Conservation (phyloP, 352 stramenopile genomes). For the Lagenidium sp. region DNA sequence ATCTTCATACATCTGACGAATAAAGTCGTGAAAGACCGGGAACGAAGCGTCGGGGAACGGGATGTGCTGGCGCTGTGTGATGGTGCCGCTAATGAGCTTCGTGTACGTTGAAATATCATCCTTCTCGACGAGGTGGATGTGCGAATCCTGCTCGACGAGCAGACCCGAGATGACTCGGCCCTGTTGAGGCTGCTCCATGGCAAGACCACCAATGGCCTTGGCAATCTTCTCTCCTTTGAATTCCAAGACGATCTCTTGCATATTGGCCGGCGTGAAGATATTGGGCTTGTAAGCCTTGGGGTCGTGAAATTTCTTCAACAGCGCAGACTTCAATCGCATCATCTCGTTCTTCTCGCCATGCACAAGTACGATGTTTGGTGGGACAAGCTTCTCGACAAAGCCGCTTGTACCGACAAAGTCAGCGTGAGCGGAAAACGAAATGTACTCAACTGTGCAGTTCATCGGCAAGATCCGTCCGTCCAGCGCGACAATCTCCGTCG, state of each 20-base stretch:
- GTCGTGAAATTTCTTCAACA: slow-evolving; percentile 88
- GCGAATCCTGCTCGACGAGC: slow-evolving; percentile 78
- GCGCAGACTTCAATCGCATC: slow-evolving; percentile 91
- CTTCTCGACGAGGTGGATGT: slow-evolving; percentile 80
- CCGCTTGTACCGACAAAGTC: slow-evolving; percentile 96
- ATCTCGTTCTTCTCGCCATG: slow-evolving; percentile 98
- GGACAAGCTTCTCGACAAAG: slow-evolving; percentile 93
- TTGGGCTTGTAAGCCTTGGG: slow-evolving; percentile 75
- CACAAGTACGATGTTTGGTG: slow-evolving; percentile 93
- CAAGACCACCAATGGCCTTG: slow-evolving; percentile 74
- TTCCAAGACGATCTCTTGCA: slow-evolving; percentile 81
- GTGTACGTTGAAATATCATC: slow-evolving; percentile 82
- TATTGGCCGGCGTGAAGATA: slow-evolving; percentile 81
- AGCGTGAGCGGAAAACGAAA: slow-evolving; percentile 97
- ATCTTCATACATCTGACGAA: slow-evolving; percentile 81
- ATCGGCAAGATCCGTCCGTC: slow-evolving; percentile 92
- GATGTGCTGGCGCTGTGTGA: slow-evolving; percentile 82
- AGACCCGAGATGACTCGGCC: slow-evolving; percentile 74
- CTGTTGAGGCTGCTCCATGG: slow-evolving; percentile 66
- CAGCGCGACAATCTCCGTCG: slow-evolving; percentile 92
- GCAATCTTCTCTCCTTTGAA: slow-evolving; percentile 87
- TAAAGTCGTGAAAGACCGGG: slow-evolving; percentile 66
- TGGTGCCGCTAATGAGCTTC: slow-evolving; percentile 68
- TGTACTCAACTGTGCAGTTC: slow-evolving; percentile 95
- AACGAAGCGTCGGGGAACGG: slow-evolving; percentile 77